A percentile compares a stretch with the other conserved stretches of the same genome.
These are phyloP conservation scores for Prunus mume DNA, from an alignment of 306 rosid species.

Conservation along the genomic window DNA sequence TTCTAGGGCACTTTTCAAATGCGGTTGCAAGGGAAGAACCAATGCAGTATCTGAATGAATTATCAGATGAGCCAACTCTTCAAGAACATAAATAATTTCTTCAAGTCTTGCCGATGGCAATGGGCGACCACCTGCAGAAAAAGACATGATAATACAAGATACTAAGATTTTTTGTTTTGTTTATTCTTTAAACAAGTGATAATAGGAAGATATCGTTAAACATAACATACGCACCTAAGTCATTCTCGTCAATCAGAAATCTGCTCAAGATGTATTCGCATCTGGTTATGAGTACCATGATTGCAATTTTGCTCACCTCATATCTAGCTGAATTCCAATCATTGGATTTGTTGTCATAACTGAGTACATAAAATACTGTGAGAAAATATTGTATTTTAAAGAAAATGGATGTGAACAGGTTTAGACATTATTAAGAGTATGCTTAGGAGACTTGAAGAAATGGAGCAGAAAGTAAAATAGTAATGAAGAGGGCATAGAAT, in stretches of 20 bases:
- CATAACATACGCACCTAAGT: constrained; percentile 49
- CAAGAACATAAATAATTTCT: constrained; percentile 70
- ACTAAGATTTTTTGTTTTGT: neutral
- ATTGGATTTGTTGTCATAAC: constrained; percentile 45
- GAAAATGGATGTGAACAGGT: neutral
- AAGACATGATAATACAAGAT: neutral
- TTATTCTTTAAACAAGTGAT: neutral
- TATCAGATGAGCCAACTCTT: constrained; percentile 62
- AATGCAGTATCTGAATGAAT: constrained; percentile 66
- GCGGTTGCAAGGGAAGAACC: constrained; percentile 56
- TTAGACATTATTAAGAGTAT: neutral
- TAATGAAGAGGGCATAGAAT: neutral
- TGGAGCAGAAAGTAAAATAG: neutral
- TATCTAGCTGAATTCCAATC: constrained; percentile 67
- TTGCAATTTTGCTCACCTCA: constrained; percentile 84
- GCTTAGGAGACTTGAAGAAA: neutral
- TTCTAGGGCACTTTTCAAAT: constrained; percentile 50
- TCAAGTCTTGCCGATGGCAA: constrained; percentile 82
- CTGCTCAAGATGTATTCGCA: constrained; percentile 76
- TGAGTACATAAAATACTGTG: constrained; percentile 22
- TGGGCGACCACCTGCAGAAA: constrained; percentile 64
- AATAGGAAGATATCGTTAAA: neutral
- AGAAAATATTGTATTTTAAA: neutral
- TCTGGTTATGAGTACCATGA: constrained; percentile 64
- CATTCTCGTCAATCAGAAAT: constrained; percentile 73